A percentile compares a stretch with the other conserved stretches of the same genome.
These are phyloP conservation scores for Capsicum chinense DNA, from an alignment of 257 asterid species.

Conservation along the genomic window DNA sequence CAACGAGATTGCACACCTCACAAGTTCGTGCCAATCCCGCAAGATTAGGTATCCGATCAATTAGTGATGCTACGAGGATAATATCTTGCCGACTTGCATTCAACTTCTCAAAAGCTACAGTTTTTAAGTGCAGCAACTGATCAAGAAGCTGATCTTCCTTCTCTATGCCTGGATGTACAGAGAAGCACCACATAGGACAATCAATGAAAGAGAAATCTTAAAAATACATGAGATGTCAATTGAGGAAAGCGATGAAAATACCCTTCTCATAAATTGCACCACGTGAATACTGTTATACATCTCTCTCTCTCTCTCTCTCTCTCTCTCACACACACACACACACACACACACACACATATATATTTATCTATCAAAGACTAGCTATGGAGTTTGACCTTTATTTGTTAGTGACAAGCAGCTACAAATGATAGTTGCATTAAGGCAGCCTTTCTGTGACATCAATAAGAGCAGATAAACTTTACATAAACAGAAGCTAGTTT, in stretches of 20 bases:
- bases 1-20: slow-evolving; percentile 56
- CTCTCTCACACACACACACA: too few relatives aligned
- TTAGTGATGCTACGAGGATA: slow-evolving; percentile 76
- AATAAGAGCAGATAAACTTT: background rate
- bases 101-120: slow-evolving; percentile 60
- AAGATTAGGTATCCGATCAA: slow-evolving; percentile 96
- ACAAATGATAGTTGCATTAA: background rate
- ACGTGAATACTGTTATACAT: background rate
- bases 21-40: slow-evolving; percentile 97
- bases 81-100: slow-evolving; percentile 72
- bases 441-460: slow-evolving; percentile 2
- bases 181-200: slow-evolving; percentile 15
- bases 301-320: background rate
- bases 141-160: slow-evolving; percentile 80
- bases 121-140: slow-evolving; percentile 67
- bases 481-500: slow-evolving; percentile 19
- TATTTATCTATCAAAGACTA: background rate
- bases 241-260: background rate
- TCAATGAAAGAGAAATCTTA: background rate
- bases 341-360: too few relatives aligned
- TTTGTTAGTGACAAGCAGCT: slow-evolving; percentile 21
- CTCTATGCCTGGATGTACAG: slow-evolving; percentile 61
- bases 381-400: slow-evolving; percentile 1
- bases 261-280: background rate
- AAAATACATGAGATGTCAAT: background rate